Evolutionary conservation across 129 eudicot genomes (phyloP).

Genomic region (Arctium lappa): DNA sequence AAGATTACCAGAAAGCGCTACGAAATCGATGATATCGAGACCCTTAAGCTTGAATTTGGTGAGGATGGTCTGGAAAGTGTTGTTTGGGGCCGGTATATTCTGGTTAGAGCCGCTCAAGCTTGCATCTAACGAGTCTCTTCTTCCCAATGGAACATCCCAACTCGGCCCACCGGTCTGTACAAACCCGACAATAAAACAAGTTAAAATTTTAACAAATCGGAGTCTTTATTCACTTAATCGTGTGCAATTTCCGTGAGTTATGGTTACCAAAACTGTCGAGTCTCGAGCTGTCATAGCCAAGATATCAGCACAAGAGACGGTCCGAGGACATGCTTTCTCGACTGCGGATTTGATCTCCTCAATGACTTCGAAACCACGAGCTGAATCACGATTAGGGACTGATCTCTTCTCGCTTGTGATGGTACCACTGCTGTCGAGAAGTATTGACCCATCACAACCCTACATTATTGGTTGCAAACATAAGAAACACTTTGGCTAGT

Average conservation of each 20-base stretch:
- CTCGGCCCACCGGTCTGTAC: slow-evolving; percentile 82
- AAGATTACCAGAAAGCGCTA: slow-evolving; percentile 74
- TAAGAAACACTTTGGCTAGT: background rate
- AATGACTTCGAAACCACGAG: slow-evolving; percentile 85
- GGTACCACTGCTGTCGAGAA: slow-evolving; percentile 63
- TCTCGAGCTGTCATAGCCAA: slow-evolving; percentile 86
- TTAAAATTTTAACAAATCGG: background rate
- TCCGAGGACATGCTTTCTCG: slow-evolving; percentile 75
- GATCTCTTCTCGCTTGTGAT: slow-evolving; percentile 77
- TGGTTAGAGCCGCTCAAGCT: slow-evolving; percentile 88
- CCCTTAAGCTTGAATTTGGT: slow-evolving; percentile 86
- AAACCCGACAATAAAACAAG: slow-evolving; percentile 4
- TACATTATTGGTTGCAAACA: slow-evolving; percentile 27
- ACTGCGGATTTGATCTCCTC: slow-evolving; percentile 75
- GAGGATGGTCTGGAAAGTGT: slow-evolving; percentile 85
- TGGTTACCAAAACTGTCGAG: slow-evolving; percentile 66
- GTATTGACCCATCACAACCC: slow-evolving; percentile 92
- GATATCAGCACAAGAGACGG: slow-evolving; percentile 94
- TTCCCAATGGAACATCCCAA: slow-evolving; percentile 95
- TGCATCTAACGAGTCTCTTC: slow-evolving; percentile 79
- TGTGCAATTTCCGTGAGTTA: background rate
- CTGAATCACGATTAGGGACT: slow-evolving; percentile 71
- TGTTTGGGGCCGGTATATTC: slow-evolving; percentile 94
- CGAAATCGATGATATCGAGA: slow-evolving; percentile 69
- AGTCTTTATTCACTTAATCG: background rate